Conservation (phyloP, 768 basidiomycete genomes). For the Suillus paluster region DNA sequence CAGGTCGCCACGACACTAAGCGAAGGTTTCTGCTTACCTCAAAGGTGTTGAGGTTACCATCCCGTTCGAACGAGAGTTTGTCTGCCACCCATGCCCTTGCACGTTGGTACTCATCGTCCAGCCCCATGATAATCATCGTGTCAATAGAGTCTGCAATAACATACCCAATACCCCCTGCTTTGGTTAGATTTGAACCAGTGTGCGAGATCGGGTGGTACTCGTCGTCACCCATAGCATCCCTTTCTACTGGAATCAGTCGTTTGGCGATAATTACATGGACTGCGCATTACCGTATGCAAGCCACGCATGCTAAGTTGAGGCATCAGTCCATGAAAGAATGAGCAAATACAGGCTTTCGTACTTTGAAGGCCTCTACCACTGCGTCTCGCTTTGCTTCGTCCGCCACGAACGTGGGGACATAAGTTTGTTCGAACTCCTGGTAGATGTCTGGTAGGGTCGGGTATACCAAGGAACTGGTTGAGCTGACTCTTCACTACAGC, state of each 20-base stretch:
- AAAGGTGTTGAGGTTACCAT: slow-evolving; percentile 85
- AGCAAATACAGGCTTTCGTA: slow-evolving; percentile 35
- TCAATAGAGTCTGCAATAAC: slow-evolving; percentile 89
- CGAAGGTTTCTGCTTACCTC: slow-evolving; percentile 58
- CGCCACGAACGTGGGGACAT: slow-evolving; percentile 41
- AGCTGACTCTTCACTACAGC: slow-evolving; percentile 9
- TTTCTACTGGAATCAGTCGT: slow-evolving; percentile 51
- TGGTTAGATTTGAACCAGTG: slow-evolving; percentile 77
- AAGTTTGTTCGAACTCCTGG: slow-evolving; percentile 24
- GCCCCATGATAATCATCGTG: slow-evolving; percentile 84
- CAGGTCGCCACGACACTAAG: slow-evolving; percentile 4
- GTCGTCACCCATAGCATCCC: slow-evolving; percentile 90
- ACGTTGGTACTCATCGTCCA: slow-evolving; percentile 76
- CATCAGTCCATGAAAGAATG: slow-evolving; percentile 1
- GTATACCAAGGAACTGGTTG: slow-evolving; percentile 9
- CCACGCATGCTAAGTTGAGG: slow-evolving; percentile 73
- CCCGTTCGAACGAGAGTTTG: slow-evolving; percentile 73
- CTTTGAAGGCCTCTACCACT: slow-evolving; percentile 80
- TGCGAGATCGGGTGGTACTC: slow-evolving; percentile 88
- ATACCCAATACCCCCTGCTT: slow-evolving; percentile 84
- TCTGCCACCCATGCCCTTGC: slow-evolving; percentile 79
- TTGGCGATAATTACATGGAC: slow-evolving; percentile 13
- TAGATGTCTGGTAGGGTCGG: slow-evolving; percentile 11
- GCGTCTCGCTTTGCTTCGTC: slow-evolving; percentile 71
- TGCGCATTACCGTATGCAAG: slow-evolving; percentile 68